Conservation (phyloP, 768 basidiomycete genomes). For the Suillus placidus region DNA sequence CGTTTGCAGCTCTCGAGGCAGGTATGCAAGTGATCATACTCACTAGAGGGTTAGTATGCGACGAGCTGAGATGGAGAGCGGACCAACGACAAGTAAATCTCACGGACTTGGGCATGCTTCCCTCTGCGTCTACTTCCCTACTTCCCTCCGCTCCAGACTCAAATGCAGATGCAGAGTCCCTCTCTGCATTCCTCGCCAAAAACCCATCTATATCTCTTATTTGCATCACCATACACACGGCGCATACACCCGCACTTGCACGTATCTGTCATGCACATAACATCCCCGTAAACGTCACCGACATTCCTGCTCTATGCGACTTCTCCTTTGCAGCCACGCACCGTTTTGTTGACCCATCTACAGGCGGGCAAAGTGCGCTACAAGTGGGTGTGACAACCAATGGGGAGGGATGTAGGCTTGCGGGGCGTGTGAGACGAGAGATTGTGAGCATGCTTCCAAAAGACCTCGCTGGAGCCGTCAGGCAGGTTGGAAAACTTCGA, state of each 20-base stretch:
- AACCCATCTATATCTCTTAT: conserved; percentile 51
- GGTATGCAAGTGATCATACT: conserved; percentile 72
- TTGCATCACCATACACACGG: conserved; percentile 70
- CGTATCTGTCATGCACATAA: conserved; percentile 54
- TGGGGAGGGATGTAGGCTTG: conserved; percentile 86
- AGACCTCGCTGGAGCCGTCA: conserved; percentile 74
- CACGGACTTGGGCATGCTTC: conserved; percentile 54
- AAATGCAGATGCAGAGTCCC: conserved; percentile 43
- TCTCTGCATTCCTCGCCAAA: conserved; percentile 50
- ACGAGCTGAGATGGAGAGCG: conserved; percentile 71
- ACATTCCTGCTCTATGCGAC: conserved; percentile 84
- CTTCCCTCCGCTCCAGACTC: conserved; percentile 3
- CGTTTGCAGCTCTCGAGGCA: conserved; percentile 81
- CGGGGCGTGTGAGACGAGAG: conserved; percentile 77
- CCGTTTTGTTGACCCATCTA: conserved; percentile 63
- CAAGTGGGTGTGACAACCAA: conserved; percentile 90
- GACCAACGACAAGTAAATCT: conserved; percentile 57
- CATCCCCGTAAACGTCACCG: conserved; percentile 85
- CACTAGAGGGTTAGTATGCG: conserved; percentile 57
- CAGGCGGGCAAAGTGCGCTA: conserved; percentile 50
- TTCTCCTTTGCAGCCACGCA: conserved; percentile 88
- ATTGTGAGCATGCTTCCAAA: conserved; percentile 75
- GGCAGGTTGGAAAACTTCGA: conserved; percentile 72
- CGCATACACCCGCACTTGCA: conserved; percentile 56
- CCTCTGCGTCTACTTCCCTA: conserved; percentile 35